These are phyloP conservation scores for Begonia peltatifolia DNA, from an alignment of 306 rosid species.

Conservation along the genomic window DNA sequence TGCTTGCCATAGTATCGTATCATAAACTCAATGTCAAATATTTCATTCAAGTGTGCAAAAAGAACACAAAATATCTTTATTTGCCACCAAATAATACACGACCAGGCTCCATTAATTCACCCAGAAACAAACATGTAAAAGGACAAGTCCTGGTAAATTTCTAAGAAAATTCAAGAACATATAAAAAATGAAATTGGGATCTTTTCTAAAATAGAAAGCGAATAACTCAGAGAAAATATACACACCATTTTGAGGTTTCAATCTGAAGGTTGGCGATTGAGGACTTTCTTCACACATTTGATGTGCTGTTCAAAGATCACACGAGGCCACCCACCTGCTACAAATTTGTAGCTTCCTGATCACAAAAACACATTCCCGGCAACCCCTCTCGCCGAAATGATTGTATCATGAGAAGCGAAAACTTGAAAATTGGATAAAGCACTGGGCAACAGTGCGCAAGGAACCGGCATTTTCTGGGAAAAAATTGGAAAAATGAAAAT, in stretches of 20 bases:
- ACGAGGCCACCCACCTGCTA: slow-evolving; percentile 4
- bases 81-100: too few relatives aligned
- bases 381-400: slow-evolving; percentile 8
- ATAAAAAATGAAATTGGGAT: too few relatives aligned
- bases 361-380: neutral
- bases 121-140: too few relatives aligned
- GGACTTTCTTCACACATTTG: slow-evolving; percentile 19
- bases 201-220: neutral
- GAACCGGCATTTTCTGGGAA: slow-evolving; percentile 4
- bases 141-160: too few relatives aligned
- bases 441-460: neutral
- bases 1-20: too few relatives aligned
- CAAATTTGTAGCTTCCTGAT: slow-evolving; percentile 1
- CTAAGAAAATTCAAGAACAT: too few relatives aligned
- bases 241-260: slow-evolving; percentile 40
- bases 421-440: slow-evolving; percentile 9
- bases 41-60: too few relatives aligned
- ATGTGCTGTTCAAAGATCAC: slow-evolving; percentile 13
- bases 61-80: too few relatives aligned
- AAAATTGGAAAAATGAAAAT: neutral
- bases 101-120: too few relatives aligned
- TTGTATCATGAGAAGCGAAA: neutral
- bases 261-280: slow-evolving; percentile 12
- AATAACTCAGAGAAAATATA: neutral
- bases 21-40: too few relatives aligned